Conservation (phyloP, 768 basidiomycete species). For the Rickenella mellea region DNA sequence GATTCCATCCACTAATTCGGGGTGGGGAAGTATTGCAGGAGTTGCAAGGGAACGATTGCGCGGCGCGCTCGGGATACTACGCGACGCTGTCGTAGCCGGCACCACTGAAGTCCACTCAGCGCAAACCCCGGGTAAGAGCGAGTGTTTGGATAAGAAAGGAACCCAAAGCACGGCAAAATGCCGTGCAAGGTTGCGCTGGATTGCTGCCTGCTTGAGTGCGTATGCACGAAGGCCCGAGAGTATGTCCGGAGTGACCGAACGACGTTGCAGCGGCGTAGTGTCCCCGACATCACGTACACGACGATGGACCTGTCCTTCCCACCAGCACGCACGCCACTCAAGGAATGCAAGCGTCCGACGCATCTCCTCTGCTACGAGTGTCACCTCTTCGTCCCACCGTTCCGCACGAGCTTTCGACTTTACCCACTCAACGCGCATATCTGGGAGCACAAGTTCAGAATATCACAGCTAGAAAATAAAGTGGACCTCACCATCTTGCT, state of each 20-base stretch:
- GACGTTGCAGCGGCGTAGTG: too few species aligned
- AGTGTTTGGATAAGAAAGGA: too few species aligned
- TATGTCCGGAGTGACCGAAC: neutral
- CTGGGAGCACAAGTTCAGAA: too few species aligned
- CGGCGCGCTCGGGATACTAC: too few species aligned
- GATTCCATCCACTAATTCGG: too few species aligned
- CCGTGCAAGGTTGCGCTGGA: neutral
- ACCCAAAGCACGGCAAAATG: conserved; percentile 1
- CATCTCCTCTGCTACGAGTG: conserved; percentile 26
- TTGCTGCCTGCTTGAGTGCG: conserved; percentile 2
- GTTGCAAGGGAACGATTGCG: too few species aligned
- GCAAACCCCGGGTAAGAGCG: too few species aligned
- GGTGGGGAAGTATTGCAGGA: too few species aligned
- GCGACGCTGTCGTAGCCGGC: too few species aligned
- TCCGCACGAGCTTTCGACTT: conserved; percentile 18
- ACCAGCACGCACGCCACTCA: conserved; percentile 11
- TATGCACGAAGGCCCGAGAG: neutral
- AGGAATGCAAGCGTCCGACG: conserved; percentile 12
- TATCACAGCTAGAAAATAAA: too few species aligned
- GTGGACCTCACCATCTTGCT: neutral
- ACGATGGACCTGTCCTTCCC: conserved; percentile 12
- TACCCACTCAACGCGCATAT: conserved; percentile 7
- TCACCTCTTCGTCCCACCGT: conserved; percentile 25
- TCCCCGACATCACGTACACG: too few species aligned
- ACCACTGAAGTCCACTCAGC: too few species aligned